Conservation (phyloP, 108 stramenopile genomes). For the Skeletonema tropicum region DNA sequence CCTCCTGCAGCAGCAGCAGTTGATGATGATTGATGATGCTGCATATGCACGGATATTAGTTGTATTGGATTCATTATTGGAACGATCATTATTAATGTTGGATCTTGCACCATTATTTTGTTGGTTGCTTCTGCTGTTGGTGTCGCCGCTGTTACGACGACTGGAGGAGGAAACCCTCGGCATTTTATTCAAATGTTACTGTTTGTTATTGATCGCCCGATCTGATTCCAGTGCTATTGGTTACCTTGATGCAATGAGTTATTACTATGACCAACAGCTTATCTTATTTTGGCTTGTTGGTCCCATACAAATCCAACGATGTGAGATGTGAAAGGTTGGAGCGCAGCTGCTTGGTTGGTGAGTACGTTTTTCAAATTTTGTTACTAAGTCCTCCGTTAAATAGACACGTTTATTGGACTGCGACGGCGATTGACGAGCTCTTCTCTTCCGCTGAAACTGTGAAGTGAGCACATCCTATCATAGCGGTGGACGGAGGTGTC, state of each 20-base stretch:
- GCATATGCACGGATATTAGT: neutral
- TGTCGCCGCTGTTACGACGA: neutral
- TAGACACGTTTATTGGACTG: neutral
- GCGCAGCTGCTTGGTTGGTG: neutral
- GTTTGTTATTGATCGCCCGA: neutral
- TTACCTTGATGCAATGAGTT: neutral
- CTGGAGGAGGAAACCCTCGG: constrained; percentile 5
- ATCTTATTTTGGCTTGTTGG: too few relatives aligned
- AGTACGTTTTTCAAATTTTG: neutral
- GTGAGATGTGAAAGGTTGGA: too few relatives aligned
- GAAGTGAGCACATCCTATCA: too few relatives aligned
- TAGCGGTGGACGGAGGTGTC: too few relatives aligned
- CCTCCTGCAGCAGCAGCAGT: neutral
- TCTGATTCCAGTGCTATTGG: too few relatives aligned
- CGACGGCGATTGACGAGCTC: too few relatives aligned
- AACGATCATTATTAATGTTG: neutral
- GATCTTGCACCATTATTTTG: neutral
- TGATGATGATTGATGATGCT: neutral
- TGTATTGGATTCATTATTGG: neutral
- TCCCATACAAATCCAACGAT: too few relatives aligned
- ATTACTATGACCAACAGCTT: neutral
- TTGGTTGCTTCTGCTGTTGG: neutral
- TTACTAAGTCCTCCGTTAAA: neutral
- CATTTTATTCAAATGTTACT: neutral
- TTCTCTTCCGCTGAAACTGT: too few relatives aligned